Conservation (phyloP, 495 filamentous ascomycete genomes). For the Podospora comata region DNA sequence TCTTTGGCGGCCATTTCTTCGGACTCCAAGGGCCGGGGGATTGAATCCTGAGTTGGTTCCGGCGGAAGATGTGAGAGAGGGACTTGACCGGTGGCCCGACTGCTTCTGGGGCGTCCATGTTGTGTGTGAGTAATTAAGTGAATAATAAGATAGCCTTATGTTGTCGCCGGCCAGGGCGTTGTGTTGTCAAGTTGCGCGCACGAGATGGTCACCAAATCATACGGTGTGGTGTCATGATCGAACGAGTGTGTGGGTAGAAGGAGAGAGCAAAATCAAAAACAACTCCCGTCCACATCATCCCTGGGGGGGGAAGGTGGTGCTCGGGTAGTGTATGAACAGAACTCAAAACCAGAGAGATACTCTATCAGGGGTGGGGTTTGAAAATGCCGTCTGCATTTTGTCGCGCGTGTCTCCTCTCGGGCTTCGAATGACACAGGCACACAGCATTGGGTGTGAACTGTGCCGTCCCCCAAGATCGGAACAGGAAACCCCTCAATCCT, state of each 20-base stretch:
- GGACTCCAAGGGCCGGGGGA: constrained; percentile 7
- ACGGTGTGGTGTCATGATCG: background rate
- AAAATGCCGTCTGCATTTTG: background rate
- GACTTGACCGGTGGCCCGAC: constrained; percentile 10
- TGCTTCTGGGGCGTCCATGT: constrained; percentile 13
- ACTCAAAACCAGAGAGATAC: background rate
- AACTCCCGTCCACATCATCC: background rate
- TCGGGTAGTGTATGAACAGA: background rate
- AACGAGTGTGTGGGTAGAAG: background rate
- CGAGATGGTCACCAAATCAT: background rate
- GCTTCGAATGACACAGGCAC: background rate
- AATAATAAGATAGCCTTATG: background rate
- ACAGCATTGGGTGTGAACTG: background rate
- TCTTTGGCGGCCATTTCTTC: background rate
- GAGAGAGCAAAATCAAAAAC: background rate
- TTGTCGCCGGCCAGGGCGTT: constrained; percentile 1
- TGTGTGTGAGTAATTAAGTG: background rate
- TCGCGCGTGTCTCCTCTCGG: too few relatives aligned
- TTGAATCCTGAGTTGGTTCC: constrained; percentile 9
- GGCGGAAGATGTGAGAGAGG: constrained; percentile 15
- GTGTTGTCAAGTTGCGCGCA: background rate
- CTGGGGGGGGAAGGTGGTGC: background rate
- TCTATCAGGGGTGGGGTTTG: background rate
- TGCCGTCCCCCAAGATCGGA: background rate
- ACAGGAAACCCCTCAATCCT: background rate